These are phyloP conservation scores for Hemileccinum rubropunctum DNA, from an alignment of 768 basidiomycete species.

Conservation along the genomic window DNA sequence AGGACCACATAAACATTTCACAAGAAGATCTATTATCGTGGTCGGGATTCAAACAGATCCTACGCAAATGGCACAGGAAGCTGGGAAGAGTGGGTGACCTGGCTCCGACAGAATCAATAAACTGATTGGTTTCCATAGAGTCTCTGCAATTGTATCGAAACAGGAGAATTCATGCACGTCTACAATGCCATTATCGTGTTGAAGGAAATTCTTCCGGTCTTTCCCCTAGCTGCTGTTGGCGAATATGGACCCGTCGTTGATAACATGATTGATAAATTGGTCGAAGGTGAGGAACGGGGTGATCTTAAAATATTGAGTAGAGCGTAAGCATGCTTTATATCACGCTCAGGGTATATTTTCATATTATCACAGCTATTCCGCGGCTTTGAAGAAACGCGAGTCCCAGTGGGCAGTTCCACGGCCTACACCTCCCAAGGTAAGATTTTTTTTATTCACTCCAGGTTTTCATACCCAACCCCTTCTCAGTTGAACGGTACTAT, in stretches of 20 bases:
- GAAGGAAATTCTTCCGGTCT: constrained; percentile 86
- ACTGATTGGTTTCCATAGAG: constrained; percentile 43
- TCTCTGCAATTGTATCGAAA: constrained; percentile 76
- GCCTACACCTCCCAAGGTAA: constrained; percentile 33
- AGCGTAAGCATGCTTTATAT: constrained; percentile 49
- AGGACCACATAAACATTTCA: constrained; percentile 37
- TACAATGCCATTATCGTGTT: constrained; percentile 95
- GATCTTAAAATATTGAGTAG: constrained; percentile 78
- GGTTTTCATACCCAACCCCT: neutral
- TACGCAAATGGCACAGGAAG: constrained; percentile 84
- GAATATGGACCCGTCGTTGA: constrained; percentile 56
- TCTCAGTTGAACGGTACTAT: constrained; percentile 26
- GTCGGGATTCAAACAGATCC: constrained; percentile 63
- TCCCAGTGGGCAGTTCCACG: constrained; percentile 45
- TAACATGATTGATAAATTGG: constrained; percentile 58
- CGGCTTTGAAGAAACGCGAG: constrained; percentile 74
- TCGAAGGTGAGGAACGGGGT: constrained; percentile 77
- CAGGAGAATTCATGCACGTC: constrained; percentile 94
- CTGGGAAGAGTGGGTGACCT: constrained; percentile 56
- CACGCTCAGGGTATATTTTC: constrained; percentile 1
- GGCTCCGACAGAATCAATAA: neutral
- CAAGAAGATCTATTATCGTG: constrained; percentile 62
- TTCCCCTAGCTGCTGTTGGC: constrained; percentile 67
- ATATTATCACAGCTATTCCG: constrained; percentile 53
- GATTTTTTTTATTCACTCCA: neutral